phyloP scores from a whole-genome alignment of 2,329 filamentous ascomycete species.

The Neoascochyta sp. region DNA sequence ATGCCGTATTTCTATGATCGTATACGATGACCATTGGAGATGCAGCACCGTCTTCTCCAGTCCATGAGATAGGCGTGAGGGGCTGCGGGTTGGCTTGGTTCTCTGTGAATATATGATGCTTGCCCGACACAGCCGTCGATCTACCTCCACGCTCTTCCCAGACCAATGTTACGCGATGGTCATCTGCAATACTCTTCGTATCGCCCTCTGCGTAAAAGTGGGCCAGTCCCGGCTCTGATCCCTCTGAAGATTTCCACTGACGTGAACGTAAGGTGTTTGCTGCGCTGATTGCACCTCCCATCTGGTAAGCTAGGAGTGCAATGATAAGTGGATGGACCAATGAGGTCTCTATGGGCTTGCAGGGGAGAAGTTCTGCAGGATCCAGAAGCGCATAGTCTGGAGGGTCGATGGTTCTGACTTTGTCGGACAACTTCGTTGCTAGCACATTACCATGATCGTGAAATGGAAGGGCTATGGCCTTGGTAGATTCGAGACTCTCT shows the following conservation, averaged over 20 bases:
- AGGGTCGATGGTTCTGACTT: background rate
- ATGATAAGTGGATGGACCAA: conserved; percentile 9
- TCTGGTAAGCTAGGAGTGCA: conserved; percentile 9
- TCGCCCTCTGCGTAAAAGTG: conserved; percentile 10
- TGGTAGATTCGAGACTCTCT: background rate
- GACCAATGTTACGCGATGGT: conserved; percentile 7
- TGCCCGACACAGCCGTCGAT: conserved; percentile 2
- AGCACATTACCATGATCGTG: background rate
- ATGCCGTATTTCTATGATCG: conserved; percentile 5
- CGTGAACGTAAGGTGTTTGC: conserved; percentile 7
- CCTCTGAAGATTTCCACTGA: conserved; percentile 6
- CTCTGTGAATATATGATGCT: conserved; percentile 8
- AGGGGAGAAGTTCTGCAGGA: background rate
- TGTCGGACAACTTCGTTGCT: background rate
- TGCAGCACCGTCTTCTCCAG: background rate
- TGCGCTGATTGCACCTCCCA: conserved; percentile 13
- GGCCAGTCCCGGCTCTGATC: background rate
- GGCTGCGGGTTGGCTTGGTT: conserved; percentile 4
- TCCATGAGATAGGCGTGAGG: background rate
- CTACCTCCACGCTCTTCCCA: conserved; percentile 8
- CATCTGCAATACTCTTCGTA: conserved; percentile 4
- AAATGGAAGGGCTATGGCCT: background rate
- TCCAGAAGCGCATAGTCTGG: background rate
- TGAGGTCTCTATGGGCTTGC: background rate
- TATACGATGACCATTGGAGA: conserved; percentile 9